A percentile compares a stretch with the other conserved stretches of the same genome.
phyloP scores from a whole-genome alignment of 2,329 filamentous ascomycete species.

The Cercospora sp. region DNA sequence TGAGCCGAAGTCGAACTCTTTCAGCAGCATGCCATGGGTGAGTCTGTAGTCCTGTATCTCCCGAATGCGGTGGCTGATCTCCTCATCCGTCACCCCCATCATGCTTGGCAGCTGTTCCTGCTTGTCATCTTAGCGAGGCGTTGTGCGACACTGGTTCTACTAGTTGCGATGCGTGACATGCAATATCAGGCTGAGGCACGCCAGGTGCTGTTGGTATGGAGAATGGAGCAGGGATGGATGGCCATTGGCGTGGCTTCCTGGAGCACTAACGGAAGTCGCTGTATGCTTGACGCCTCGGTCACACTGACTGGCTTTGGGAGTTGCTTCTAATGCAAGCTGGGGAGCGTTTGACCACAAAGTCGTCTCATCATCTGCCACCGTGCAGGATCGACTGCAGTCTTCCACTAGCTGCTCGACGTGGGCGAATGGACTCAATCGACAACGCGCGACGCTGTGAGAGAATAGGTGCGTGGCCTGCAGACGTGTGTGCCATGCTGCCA shows the following conservation, averaged over 20 bases:
- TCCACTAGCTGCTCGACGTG: conserved; percentile 1
- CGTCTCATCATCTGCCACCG: background rate
- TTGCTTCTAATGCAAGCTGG: background rate
- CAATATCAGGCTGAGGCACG: background rate
- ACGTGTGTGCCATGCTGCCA: background rate
- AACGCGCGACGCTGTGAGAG: too few species aligned
- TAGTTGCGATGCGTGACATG: background rate
- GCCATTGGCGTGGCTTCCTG: conserved; percentile 14
- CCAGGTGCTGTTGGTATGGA: background rate
- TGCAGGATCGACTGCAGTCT: conserved; percentile 9
- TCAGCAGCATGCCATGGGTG: conserved; percentile 46
- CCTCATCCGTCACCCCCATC: conserved; percentile 13
- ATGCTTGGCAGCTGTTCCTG: background rate
- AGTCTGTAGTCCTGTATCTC: conserved; percentile 47
- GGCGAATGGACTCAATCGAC: background rate
- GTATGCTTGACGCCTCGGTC: conserved; percentile 24
- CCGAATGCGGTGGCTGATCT: conserved; percentile 28
- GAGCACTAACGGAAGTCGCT: conserved; percentile 19
- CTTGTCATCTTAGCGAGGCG: conserved; percentile 1
- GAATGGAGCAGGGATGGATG: background rate
- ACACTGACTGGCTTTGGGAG: conserved; percentile 4
- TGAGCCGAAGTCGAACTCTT: conserved; percentile 21
- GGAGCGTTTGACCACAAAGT: background rate
- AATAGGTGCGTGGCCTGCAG: too few species aligned
- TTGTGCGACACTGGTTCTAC: background rate